Evolutionary conservation across 345 rosid species (phyloP), one percentile per base, ranked within the genome.

Genomic region (Salix dunnii): DNA sequence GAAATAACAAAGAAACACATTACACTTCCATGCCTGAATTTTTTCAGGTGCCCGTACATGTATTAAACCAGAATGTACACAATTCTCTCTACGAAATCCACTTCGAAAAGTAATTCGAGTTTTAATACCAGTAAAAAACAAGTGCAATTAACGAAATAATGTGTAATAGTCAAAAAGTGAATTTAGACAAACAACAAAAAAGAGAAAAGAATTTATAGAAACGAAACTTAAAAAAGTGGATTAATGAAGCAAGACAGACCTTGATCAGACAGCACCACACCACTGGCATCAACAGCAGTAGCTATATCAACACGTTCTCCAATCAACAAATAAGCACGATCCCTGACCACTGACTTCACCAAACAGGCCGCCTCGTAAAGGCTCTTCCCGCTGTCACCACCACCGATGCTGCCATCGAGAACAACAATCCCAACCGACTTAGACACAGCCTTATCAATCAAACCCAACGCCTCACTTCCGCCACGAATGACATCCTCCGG

Each of bases 211-310:
- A 70, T 14, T 33, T 36, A 11, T 21, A 18, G 70, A 38, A 21
- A 11, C 16, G 12, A 10, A 21, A 48, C 4, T 23, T 58, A 3
- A 38, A 35, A 36, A 71, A 35, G 27, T 53, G 20, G 35, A 51
- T 2, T 4, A 73, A 49, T 18, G 27, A 48, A 36, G 16, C 25
- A 6, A 74, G 36, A 35, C 60, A 30, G 2, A 93, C 99, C 98
- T 85, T 92, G 90, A 84, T 92, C 97, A 66, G 98, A 92, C 72
- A 96, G 97, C 74, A 91, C 86, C 72, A 96, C 99, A 28, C 99
- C 99, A 68, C 89, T 85, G 6, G 99, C 97, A 83, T 87, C 86
- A 72, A 96, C 93, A 55, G 94, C 97, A 5, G 97, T 82, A 33
- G 94, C 97, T 30, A 96, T 83, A 80, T 96, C 98, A 25, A 92